phyloP scores from a whole-genome alignment of 2,329 filamentous ascomycete genomes.

The Lecanicillium sp. region DNA sequence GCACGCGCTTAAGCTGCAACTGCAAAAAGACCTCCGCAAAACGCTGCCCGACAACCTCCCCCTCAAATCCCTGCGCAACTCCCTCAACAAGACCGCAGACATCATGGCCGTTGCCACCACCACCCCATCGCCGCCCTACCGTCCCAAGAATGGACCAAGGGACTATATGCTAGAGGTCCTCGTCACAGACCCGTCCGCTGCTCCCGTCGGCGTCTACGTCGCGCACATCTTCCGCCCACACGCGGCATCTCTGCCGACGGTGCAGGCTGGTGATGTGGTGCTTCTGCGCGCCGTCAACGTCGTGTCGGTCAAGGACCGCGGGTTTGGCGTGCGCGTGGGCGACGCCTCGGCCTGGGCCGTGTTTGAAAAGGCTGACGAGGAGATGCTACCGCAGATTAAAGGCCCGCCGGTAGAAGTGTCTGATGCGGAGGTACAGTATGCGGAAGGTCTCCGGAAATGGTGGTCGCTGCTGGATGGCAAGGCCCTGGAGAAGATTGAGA shows the following conservation, averaged over 20 bases:
- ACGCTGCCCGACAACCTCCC: constrained; percentile 44
- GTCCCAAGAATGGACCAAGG: constrained; percentile 49
- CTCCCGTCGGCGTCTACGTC: constrained; percentile 41
- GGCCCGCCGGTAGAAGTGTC: constrained; percentile 53
- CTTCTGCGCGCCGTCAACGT: constrained; percentile 50
- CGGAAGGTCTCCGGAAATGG: constrained; percentile 40
- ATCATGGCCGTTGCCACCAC: constrained; percentile 47
- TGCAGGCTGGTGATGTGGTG: constrained; percentile 49
- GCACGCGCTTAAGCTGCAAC: constrained; percentile 34
- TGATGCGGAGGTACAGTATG: constrained; percentile 40
- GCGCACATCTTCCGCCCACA: constrained; percentile 53
- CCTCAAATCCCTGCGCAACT: constrained; percentile 43
- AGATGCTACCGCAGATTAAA: constrained; percentile 43
- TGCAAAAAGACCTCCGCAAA: constrained; percentile 38
- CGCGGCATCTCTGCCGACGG: constrained; percentile 45
- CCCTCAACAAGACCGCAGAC: constrained; percentile 42
- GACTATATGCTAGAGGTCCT: constrained; percentile 54
- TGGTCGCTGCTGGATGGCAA: constrained; percentile 39
- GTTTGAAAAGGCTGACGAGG: constrained; percentile 38
- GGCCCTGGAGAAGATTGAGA: constrained; percentile 38
- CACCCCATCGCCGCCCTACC: constrained; percentile 39
- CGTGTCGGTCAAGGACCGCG: constrained; percentile 43
- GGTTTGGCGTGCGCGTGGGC: constrained; percentile 47
- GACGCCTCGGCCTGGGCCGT: constrained; percentile 55
- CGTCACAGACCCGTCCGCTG: constrained; percentile 47